Evolutionary conservation across 495 filamentous ascomycete species (phyloP), one percentile per base, ranked within the genome.

Genomic region (Venustampulla echinocandica): DNA sequence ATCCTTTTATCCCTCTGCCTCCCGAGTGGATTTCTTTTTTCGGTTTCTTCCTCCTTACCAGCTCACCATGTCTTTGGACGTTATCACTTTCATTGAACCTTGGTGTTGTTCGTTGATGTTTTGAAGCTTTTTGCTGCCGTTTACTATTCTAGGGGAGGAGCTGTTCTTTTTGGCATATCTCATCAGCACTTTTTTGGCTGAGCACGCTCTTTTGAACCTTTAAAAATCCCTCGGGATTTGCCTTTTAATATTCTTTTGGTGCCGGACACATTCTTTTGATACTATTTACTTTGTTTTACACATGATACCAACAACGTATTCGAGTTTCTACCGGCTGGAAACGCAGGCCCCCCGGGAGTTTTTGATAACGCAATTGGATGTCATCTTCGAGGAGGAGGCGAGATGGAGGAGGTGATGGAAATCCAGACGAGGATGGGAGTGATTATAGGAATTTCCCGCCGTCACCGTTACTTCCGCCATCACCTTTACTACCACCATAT

Each of bases 231-330:
- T n/a, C n/a, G n/a, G 5, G 13, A 5, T 35, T 35, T 4, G 27
- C 18, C 21, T 20, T 22, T 9, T 35, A 37, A 42, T 36, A 42
- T 52, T 52, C 49, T 46, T 42, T 33, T 41, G 35, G 40, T 51
- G 48, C 42, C 10, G 48, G 42, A 45, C 48, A 51, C 42, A 45
- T 28, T 49, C 46, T 10, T 42, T 49, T 49, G 42, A 49, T 49
- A 21, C 23, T 14, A 36, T 20, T 39, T 28, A 11, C 21, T 37
- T 51, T 0, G n/a, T n/a, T 45, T 15, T 20, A 9, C 17, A 20
- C 28, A 46, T 46, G 30, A 46, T 32, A 46, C 22, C 14, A n/a
- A 34, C 20, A 34, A 3, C 14, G n/a, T 20, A 22, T 34, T 20
- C 28, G 19, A 20, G 17, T 46, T 36, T 33, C 43, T 20, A 46